Evolutionary conservation across 352 stramenopile species (phyloP).

Genomic region (Pythium sp.): DNA sequence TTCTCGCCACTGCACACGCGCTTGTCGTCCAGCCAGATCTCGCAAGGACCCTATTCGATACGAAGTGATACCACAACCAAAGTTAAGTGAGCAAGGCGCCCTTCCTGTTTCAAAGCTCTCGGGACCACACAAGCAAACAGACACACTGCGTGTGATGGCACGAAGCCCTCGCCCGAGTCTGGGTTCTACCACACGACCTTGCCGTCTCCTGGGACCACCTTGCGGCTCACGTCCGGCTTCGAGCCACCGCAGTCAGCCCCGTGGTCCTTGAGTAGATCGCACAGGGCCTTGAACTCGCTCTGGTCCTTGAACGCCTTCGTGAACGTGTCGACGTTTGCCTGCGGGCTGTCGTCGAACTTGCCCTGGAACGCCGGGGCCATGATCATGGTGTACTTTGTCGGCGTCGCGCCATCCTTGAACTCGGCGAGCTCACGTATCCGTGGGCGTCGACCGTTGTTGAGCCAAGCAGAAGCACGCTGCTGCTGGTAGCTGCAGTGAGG

Average conservation of each 20-base stretch:
- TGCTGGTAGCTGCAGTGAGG: not conserved
- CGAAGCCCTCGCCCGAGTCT: not conserved
- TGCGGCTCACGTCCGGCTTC: constrained; percentile 25
- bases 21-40: constrained; percentile 55
- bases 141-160: not conserved
- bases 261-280: constrained; percentile 36
- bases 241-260: constrained; percentile 44
- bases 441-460: constrained; percentile 34
- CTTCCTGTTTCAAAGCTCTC: too few relatives aligned
- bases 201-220: constrained; percentile 36
- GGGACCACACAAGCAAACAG: not conserved
- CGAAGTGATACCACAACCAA: not conserved
- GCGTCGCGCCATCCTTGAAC: constrained; percentile 28
- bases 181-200: not conserved
- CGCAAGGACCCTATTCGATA: constrained; percentile 36
- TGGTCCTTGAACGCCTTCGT: constrained; percentile 33
- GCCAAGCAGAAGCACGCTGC: not conserved
- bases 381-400: constrained; percentile 36
- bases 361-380: constrained; percentile 43
- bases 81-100: constrained; percentile 7
- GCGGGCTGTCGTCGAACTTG: constrained; percentile 57
- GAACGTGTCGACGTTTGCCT: constrained; percentile 44
- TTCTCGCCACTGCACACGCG: constrained; percentile 46
- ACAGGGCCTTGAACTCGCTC: constrained; percentile 34
- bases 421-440: constrained; percentile 50